Conservation (phyloP, 2,329 filamentous ascomycete species). For the Aspergillus quadricinctus region DNA sequence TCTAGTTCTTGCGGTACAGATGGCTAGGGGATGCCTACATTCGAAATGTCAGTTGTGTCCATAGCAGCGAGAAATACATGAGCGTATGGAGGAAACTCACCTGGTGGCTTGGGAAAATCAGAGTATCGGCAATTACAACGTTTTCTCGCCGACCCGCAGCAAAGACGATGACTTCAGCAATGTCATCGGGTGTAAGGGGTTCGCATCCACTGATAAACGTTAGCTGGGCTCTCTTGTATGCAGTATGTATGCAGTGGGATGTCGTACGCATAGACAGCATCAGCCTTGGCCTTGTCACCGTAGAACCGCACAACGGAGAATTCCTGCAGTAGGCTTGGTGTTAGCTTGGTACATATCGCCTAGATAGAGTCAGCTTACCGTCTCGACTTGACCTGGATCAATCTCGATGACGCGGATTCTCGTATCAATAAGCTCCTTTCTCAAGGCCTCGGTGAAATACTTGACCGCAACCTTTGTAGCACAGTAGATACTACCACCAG, state of each 20-base stretch:
- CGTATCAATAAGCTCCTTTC: slow-evolving; percentile 77
- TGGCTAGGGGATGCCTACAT: slow-evolving; percentile 16
- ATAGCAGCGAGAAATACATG: not conserved
- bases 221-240: not conserved
- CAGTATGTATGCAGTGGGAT: not conserved
- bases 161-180: slow-evolving; percentile 88
- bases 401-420: slow-evolving; percentile 81
- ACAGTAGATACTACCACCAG: slow-evolving; percentile 86
- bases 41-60: not conserved
- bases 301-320: slow-evolving; percentile 86
- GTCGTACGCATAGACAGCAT: slow-evolving; percentile 77
- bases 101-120: slow-evolving; percentile 88
- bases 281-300: slow-evolving; percentile 83
- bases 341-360: slow-evolving; percentile 1
- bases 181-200: slow-evolving; percentile 82
- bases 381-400: slow-evolving; percentile 91
- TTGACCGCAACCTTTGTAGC: slow-evolving; percentile 86
- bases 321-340: slow-evolving; percentile 49
- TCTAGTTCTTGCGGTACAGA: slow-evolving; percentile 23
- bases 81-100: slow-evolving; percentile 44
- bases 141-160: slow-evolving; percentile 79
- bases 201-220: slow-evolving; percentile 60
- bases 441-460: slow-evolving; percentile 75
- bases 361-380: slow-evolving; percentile 46
- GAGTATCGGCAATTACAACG: slow-evolving; percentile 80